Base-by-base conservation (phyloP, 805 yeast species). In the Suhomyces prunicola region DNA sequence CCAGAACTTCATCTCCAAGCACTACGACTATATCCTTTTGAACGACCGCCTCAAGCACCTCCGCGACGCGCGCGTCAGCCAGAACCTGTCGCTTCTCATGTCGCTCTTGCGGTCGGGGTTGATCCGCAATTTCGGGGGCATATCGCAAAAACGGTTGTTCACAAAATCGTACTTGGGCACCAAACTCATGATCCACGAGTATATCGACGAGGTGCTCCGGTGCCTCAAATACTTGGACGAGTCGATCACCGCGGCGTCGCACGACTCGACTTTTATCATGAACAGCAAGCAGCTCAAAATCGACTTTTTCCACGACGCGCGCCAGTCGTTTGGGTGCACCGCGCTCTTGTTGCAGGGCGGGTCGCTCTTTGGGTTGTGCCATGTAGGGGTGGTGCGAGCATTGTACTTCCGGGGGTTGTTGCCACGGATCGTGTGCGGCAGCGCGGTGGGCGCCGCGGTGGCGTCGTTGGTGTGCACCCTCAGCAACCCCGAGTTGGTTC, bases 281-380 rank as follows among this genome's bases (percentile, higher is more conserved):
- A 75, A 78, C 57, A 73, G 78, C 52, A 76, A 77, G 52, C 93
- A 81, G 71, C 73, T 76, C 66, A 88, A 81, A 61, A 77, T 81
- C 57, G 91, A 82, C 69, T 90, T 88, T 68, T 91, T 87, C 72
- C 94, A 85, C 66, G 97, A 86, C 71, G 90, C 89, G 15, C 81
- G 89, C 60, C 91, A 90, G 66, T 85, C 96, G 0, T 82, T 88
- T 67, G 99, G 99, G 0, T 82, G 90, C 47, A 90, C 98, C 0
- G 97, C 97, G 0, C 74, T 94, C 52, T 82, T 93, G 39, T 73
- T 94, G 24, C 97, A 94, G 69, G 99, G 99, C 27, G 98, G 99
- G 2, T 88, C 97, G 0, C 72, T 94, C 22, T 94, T 93, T 72
- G 98, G 99, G 0, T 73, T 94, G 56, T 92, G 96, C 62, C 99